Base-by-base conservation (phyloP, 2,329 filamentous ascomycete genomes). In the Lecanicillium sp. region DNA sequence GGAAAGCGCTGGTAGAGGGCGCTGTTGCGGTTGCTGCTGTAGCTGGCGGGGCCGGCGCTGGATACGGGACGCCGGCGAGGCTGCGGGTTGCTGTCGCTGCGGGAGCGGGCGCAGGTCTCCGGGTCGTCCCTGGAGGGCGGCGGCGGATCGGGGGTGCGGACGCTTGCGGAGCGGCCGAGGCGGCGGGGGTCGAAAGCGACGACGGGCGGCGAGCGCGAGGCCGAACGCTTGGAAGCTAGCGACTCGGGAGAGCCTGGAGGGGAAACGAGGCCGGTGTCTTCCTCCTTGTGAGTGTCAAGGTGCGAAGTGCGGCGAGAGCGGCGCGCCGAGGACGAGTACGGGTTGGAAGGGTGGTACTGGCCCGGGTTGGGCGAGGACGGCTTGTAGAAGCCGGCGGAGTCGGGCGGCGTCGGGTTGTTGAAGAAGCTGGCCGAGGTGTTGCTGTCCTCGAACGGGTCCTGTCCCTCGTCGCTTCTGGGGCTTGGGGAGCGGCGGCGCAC, bases 1-100 rank as follows among this genome's bases (percentile, higher is more conserved):
- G 81, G 78, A 55, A 71, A 84, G 49, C 82, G 73, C 62, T 78
- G 72, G 44, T 64, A 69, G 29, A 84, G 64, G n/a, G 79, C 83
- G 59, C 53, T 51, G 39, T 58, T 48, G 15, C 29, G 20, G 32
- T 35, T 19, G 29, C 29, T 26, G 11, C 12, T 43, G 15, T n/a
- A 27, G 40, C 23, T 38, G 21, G 15, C 24, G 36, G n/a, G 8
- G 14, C 1, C n/a, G 24, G 20, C 23, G 30, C 24, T 23, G 17
- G 35, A 9, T 23, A 7, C 29, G 15, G 11, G 21, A 6, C 24
- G 24, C 11, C 23, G 32, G 4, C 41, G 30, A 23, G 7, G 33
- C 15, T 37, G 20, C 4, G 15, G 17, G 11, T 41, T 26, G n/a
- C 45, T 35, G 20, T 48, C 49, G 44, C 23, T 50, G 24, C 50